Conservation (phyloP, 176 grass and related monocot species). For the Alloteropsis semialata region DNA sequence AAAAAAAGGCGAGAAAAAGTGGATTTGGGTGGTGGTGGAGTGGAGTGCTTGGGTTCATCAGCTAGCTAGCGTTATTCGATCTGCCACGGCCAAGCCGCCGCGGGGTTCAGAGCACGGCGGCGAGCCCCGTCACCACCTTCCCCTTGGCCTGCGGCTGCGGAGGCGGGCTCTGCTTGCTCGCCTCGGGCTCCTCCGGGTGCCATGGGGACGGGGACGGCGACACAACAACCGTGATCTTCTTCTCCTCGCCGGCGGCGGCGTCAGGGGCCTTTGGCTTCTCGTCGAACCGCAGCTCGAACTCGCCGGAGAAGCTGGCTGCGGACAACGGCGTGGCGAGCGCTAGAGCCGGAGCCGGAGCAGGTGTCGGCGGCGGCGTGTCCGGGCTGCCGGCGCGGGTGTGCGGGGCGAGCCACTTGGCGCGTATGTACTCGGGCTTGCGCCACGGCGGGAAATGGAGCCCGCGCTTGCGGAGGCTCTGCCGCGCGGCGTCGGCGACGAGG, state of each 20-base stretch:
- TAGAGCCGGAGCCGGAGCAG: no score
- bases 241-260: neutral
- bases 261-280: neutral
- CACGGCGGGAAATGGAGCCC: conserved; percentile 75
- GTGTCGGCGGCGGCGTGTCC: neutral
- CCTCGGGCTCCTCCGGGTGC: neutral
- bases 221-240: conserved; percentile 36
- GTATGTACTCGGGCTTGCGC: conserved; percentile 89
- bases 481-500: conserved; percentile 52
- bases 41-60: neutral
- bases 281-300: conserved; percentile 43
- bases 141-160: neutral
- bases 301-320: conserved; percentile 27
- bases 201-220: neutral
- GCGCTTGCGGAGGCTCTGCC: conserved; percentile 63
- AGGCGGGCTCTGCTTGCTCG: neutral
- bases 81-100: neutral
- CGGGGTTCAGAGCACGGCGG: conserved; percentile 44
- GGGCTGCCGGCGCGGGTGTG: conserved; percentile 7
- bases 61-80: conserved; percentile 8
- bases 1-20: neutral
- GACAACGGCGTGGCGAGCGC: neutral
- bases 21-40: neutral
- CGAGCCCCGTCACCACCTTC: conserved; percentile 52
- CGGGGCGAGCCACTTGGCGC: conserved; percentile 76